These are phyloP conservation scores for Tetrahymena borealis DNA, from an alignment of 73 alveolate genomes.

Conservation along the genomic window DNA sequence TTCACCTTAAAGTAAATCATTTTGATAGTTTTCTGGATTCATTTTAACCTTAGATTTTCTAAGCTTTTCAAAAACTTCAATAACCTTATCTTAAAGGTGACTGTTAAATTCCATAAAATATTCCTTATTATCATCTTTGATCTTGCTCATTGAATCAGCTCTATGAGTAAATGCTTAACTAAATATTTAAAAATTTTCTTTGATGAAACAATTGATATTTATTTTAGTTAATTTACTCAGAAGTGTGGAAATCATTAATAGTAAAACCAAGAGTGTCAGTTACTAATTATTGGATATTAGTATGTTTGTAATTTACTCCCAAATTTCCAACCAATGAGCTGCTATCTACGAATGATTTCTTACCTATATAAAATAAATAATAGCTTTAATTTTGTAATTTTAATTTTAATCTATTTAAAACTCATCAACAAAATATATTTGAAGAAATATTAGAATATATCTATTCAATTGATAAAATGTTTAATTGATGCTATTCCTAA, in stretches of 20 bases:
- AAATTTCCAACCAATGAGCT: neutral
- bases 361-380: no score
- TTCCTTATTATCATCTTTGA: neutral
- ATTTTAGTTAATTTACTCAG: neutral
- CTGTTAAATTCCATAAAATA: neutral
- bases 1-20: neutral
- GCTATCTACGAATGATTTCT: neutral
- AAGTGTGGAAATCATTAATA: neutral
- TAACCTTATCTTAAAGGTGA: neutral
- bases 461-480: no score
- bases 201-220: neutral
- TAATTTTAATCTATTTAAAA: no score
- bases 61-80: neutral
- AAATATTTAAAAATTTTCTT: no score
- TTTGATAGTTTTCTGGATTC: neutral
- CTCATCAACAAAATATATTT: no score
- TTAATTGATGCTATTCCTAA: no score
- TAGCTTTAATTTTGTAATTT: no score
- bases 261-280: neutral
- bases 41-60: neutral
- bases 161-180: neutral
- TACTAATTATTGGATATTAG: neutral
- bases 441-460: no score
- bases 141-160: neutral
- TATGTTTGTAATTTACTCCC: neutral